Evolutionary conservation across 768 basidiomycete species (phyloP).

Genomic region (Royoungia palumana): DNA sequence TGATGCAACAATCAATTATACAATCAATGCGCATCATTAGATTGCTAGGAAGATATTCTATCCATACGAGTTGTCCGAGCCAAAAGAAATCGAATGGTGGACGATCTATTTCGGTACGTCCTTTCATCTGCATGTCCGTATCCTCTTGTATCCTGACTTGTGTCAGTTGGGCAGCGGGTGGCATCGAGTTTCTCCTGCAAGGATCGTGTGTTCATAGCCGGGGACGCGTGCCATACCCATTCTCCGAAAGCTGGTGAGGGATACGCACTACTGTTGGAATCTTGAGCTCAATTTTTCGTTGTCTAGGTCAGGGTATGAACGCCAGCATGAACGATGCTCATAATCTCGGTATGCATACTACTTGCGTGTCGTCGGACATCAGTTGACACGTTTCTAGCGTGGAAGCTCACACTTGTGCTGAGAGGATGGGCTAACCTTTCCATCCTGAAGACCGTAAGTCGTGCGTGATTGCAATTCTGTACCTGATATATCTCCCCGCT

Average conservation of each 20-base stretch:
- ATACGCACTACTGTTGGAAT: not conserved
- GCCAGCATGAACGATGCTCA: conserved; percentile 18
- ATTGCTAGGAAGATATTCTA: conserved; percentile 52
- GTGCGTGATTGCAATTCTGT: no score
- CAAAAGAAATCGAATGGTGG: conserved; percentile 63
- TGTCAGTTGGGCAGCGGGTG: conserved; percentile 68
- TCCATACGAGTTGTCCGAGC: conserved; percentile 52
- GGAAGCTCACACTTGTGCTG: no score
- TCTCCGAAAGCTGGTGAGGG: conserved; percentile 59
- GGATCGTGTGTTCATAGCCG: conserved; percentile 73
- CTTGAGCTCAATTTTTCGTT: not conserved
- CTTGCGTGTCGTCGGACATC: conserved; percentile 31
- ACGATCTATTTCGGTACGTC: conserved; percentile 64
- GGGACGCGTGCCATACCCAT: conserved; percentile 72
- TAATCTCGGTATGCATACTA: conserved; percentile 48
- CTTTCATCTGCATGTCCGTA: not conserved
- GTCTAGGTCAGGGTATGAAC: conserved; percentile 69
- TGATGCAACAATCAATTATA: not conserved
- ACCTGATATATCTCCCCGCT: no score
- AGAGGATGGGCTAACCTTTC: conserved; percentile 26
- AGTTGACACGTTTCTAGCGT: conserved; percentile 7
- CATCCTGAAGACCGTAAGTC: no score
- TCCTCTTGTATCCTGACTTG: not conserved
- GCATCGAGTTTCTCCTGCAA: conserved; percentile 57
- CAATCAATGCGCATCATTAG: conserved; percentile 26